Conservation (phyloP, 768 basidiomycete species). For the Trametes cinnabarina region DNA sequence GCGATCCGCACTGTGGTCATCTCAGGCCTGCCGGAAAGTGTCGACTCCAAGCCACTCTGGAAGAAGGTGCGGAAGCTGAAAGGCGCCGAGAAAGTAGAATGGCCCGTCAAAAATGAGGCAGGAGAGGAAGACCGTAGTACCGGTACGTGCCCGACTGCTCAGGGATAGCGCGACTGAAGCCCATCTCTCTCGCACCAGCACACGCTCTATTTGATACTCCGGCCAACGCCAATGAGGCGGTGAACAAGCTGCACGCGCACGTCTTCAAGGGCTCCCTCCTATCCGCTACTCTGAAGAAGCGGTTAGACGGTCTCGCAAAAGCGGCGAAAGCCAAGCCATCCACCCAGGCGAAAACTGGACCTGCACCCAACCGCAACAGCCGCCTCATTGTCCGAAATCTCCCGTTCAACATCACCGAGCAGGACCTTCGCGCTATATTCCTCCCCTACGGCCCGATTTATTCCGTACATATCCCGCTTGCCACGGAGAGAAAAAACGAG, state of each 20-base stretch:
- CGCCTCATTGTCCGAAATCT: slow-evolving; percentile 91
- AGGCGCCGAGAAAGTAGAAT: slow-evolving; percentile 75
- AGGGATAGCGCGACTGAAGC: background rate
- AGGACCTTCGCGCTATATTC: slow-evolving; percentile 84
- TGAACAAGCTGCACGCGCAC: slow-evolving; percentile 83
- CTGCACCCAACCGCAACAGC: slow-evolving; percentile 66
- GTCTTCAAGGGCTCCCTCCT: slow-evolving; percentile 87
- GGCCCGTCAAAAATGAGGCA: slow-evolving; percentile 48
- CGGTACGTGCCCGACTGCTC: slow-evolving; percentile 37
- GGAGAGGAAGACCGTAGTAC: slow-evolving; percentile 50
- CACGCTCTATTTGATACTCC: slow-evolving; percentile 73
- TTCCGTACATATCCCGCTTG: slow-evolving; percentile 74
- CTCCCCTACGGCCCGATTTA: slow-evolving; percentile 85
- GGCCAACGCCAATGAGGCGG: slow-evolving; percentile 63
- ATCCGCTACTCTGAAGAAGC: slow-evolving; percentile 86
- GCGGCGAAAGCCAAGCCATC: slow-evolving; percentile 27
- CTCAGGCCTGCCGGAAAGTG: slow-evolving; percentile 62
- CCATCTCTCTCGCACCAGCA: slow-evolving; percentile 39
- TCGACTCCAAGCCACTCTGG: slow-evolving; percentile 71
- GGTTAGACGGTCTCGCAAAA: slow-evolving; percentile 66
- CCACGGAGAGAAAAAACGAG: slow-evolving; percentile 24
- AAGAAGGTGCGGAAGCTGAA: slow-evolving; percentile 82
- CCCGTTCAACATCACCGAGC: slow-evolving; percentile 77
- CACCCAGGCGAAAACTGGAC: slow-evolving; percentile 25
- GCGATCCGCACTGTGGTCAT: slow-evolving; percentile 81